Percentiles rank a stretch among this genome's conserved stretches.
phyloP scores from a whole-genome alignment of 495 filamentous ascomycete genomes.

The Penicillium angulare region DNA sequence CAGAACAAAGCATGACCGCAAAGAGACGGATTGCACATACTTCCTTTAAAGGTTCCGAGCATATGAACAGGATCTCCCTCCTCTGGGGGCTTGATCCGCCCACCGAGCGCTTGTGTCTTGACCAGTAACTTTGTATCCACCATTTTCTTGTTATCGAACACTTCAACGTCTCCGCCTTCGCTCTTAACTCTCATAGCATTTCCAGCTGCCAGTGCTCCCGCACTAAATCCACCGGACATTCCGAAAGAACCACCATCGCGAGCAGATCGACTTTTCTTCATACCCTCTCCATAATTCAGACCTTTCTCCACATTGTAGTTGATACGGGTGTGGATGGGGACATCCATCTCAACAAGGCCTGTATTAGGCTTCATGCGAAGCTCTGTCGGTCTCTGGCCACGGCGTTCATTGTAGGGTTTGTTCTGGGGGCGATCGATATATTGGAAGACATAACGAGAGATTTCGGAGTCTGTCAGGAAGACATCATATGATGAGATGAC shows the following conservation, averaged over 20 bases:
- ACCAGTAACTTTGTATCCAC: constrained; percentile 30
- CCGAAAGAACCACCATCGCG: constrained; percentile 58
- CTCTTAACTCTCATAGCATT: constrained; percentile 35
- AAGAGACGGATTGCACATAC: constrained; percentile 39
- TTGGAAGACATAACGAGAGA: constrained; percentile 63
- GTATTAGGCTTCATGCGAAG: constrained; percentile 66
- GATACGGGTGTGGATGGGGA: constrained; percentile 58
- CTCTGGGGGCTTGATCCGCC: constrained; percentile 59
- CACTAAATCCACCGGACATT: constrained; percentile 58
- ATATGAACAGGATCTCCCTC: constrained; percentile 66
- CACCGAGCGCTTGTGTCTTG: constrained; percentile 58
- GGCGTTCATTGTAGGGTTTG: constrained; percentile 54
- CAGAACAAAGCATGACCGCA: background rate
- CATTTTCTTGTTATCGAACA: constrained; percentile 37
- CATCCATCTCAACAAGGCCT: constrained; percentile 72
- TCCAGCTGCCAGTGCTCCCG: constrained; percentile 22
- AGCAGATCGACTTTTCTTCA: constrained; percentile 53
- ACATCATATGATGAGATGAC: constrained; percentile 61
- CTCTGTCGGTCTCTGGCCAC: constrained; percentile 53
- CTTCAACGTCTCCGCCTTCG: constrained; percentile 36
- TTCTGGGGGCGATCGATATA: constrained; percentile 55
- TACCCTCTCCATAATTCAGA: constrained; percentile 62
- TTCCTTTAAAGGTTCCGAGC: constrained; percentile 64
- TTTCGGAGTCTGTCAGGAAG: constrained; percentile 55
- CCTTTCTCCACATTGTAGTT: constrained; percentile 68